These are phyloP conservation scores for Cladosporium sp. DNA, from an alignment of 2,329 filamentous ascomycete genomes.

Conservation along the genomic window DNA sequence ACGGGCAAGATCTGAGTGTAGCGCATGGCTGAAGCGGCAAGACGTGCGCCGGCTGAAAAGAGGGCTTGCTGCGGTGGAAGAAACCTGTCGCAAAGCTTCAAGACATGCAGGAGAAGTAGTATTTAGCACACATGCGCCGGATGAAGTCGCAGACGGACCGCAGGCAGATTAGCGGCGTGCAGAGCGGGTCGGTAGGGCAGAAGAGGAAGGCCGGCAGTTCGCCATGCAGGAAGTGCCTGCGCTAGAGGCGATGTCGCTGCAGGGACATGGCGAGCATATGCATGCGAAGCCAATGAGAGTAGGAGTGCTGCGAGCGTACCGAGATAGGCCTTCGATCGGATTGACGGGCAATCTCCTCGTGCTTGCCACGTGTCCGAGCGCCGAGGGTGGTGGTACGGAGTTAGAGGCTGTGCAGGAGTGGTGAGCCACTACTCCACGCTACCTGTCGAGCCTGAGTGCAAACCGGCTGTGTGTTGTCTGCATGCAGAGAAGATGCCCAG, in stretches of 20 bases:
- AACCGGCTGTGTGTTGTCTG: background rate
- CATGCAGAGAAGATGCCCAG: background rate
- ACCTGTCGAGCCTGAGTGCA: too few species aligned
- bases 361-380: conserved; percentile 1
- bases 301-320: background rate
- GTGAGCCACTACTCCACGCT: background rate
- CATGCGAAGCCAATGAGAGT: conserved; percentile 1
- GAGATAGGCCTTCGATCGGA: background rate
- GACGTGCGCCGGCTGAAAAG: background rate
- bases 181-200: background rate
- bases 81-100: background rate
- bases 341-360: conserved; percentile 2
- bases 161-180: background rate
- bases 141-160: conserved; percentile 3
- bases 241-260: conserved; percentile 8
- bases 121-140: background rate
- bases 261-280: background rate
- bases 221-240: background rate
- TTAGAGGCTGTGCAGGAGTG: background rate
- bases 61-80: background rate
- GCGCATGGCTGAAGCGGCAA: background rate
- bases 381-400: background rate
- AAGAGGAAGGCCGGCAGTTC: conserved; percentile 3
- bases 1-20: conserved; percentile 5
- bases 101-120: background rate